A percentile compares a stretch with the other conserved stretches of the same genome.
These are phyloP conservation scores for Myriosclerotinia scirpicola DNA, from an alignment of 2,329 filamentous ascomycete genomes.

Conservation along the genomic window DNA sequence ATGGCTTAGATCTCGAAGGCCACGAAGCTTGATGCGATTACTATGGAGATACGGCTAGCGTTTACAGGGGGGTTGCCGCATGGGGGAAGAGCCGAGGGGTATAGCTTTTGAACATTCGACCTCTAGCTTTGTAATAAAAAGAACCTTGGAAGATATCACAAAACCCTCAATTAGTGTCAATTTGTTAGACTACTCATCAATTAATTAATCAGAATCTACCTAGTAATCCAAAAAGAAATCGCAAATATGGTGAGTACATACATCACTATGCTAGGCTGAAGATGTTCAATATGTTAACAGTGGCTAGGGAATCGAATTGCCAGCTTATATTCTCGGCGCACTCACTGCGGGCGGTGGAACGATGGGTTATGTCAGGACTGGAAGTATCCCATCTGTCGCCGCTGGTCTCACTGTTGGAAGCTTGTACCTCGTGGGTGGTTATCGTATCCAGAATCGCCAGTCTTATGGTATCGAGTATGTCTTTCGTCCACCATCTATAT, in stretches of 20 bases:
- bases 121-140: slow-evolving; percentile 8
- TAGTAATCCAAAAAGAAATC: slow-evolving; percentile 5
- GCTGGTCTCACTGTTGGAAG: slow-evolving; percentile 82
- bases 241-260: slow-evolving; percentile 34
- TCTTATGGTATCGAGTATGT: slow-evolving; percentile 73
- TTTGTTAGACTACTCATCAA: background rate
- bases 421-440: slow-evolving; percentile 74
- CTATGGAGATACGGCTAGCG: slow-evolving; percentile 9
- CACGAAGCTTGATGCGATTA: slow-evolving; percentile 26
- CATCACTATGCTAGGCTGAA: background rate
- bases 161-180: background rate
- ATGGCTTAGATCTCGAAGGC: slow-evolving; percentile 21
- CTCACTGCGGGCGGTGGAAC: slow-evolving; percentile 86
- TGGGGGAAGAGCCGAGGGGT: slow-evolving; percentile 21
- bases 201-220: background rate
- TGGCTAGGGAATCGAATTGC: slow-evolving; percentile 49
- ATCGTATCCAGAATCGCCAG: slow-evolving; percentile 72
- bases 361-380: slow-evolving; percentile 80
- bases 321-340: slow-evolving; percentile 75
- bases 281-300: slow-evolving; percentile 17
- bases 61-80: slow-evolving; percentile 18
- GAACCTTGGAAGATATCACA: background rate
- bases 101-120: slow-evolving; percentile 8
- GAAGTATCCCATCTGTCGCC: slow-evolving; percentile 81
- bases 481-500: background rate